A percentile compares a stretch with the other conserved stretches of the same genome.
Conservation (phyloP, 805 yeast species). For the Kregervanrija pseudodelftensis region DNA sequence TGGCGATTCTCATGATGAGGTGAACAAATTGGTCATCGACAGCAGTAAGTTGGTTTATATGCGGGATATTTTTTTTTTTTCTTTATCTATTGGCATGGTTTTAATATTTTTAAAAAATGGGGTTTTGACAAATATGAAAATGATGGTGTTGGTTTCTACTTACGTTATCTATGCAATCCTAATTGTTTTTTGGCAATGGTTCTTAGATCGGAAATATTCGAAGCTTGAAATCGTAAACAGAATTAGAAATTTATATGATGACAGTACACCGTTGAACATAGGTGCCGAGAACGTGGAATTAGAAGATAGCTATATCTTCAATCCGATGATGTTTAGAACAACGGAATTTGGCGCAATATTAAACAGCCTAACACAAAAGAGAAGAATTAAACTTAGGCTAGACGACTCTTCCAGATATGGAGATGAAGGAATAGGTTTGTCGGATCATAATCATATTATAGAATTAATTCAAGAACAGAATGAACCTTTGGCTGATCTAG, state of each 20-base stretch:
- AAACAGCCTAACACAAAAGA: conserved; percentile 17
- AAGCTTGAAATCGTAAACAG: conserved; percentile 15
- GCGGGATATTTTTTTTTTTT: conserved; percentile 59
- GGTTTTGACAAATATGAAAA: conserved; percentile 43
- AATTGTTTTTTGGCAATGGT: conserved; percentile 37
- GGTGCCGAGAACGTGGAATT: conserved; percentile 19
- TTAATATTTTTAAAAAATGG: conserved; percentile 45
- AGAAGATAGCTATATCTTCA: conserved; percentile 24
- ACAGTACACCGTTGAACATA: conserved; percentile 14
- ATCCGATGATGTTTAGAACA: conserved; percentile 22
- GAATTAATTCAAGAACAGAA: conserved; percentile 1
- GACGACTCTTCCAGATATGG: conserved; percentile 7
- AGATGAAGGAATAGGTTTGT: conserved; percentile 1
- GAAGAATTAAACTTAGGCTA: conserved; percentile 11
- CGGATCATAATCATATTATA: not conserved
- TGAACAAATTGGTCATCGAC: conserved; percentile 15
- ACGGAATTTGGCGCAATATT: conserved; percentile 24
- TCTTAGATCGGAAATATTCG: conserved; percentile 10
- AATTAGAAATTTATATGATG: conserved; percentile 25
- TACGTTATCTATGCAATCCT: conserved; percentile 58
- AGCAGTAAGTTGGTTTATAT: conserved; percentile 39
- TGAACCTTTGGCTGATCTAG: conserved; percentile 5
- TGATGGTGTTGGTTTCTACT: conserved; percentile 45
- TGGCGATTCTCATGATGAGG: conserved; percentile 4
- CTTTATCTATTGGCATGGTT: conserved; percentile 42